Base-by-base conservation (phyloP, 441 rosid species). In the Hura crepitans region DNA sequence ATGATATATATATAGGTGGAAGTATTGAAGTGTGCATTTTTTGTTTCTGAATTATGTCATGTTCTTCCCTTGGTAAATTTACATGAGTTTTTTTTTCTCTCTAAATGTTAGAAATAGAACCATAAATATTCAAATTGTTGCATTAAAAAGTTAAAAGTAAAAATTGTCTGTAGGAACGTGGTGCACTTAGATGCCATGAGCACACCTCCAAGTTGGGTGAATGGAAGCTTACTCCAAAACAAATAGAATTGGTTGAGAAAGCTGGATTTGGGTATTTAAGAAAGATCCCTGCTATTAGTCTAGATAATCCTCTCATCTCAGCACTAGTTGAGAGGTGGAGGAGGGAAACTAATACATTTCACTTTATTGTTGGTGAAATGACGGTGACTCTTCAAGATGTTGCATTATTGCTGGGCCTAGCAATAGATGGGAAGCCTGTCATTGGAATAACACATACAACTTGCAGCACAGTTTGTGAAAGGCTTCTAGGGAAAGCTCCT, bases 321-420 rank as follows among this genome's bases (percentile, higher is more conserved):
- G 97, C 97, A 0, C 74, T 95, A 66, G 96, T 95, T 31, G 99
- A 95, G 85, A 84, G 97, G 57, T 95, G 99, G 99, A 88, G 97
- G 75, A 89, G 89, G 79, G 99, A 95, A 78, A 95, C 97, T 33
- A 95, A 95, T 74, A 95, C 99, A 0, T 92, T 95, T 72, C 99
- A 95, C 79, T 86, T 92, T 77, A 85, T 80, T 7, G 74, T 85
- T 61, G 99, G 99, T 64, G 99, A 95, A 76, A 89, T 95, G 99
- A 92, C 99, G 0, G 90, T 92, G 63, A 92, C 95, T 47, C 91
- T 95, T 65, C 84, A 88, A 76, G 97, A 95, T 57, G 92, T 92
- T 62, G 89, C 96, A 0, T 72, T 90, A 53, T 77, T 92, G 81
- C 82, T 92, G 33, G 99, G 99, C 53, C 78, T 95, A 31, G 87